Evolutionary conservation across 148 eudicot species (phyloP).

Genomic region (Rhododendron ovatum): DNA sequence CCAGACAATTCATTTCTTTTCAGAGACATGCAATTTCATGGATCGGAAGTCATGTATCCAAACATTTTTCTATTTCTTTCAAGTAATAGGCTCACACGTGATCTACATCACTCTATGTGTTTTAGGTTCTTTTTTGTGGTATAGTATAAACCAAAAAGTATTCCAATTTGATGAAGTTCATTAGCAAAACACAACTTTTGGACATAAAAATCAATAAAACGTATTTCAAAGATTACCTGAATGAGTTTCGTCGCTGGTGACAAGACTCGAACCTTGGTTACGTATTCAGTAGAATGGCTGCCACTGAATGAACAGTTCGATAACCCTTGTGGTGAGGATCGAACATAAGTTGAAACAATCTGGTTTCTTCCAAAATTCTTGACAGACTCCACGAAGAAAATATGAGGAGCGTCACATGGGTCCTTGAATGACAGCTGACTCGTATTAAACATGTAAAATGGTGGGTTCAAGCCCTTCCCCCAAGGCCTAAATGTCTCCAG

Average conservation of each 20-base stretch:
- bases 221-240: slow-evolving; percentile 8
- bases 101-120: no score
- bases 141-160: no score
- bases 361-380: background rate
- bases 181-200: background rate
- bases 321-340: slow-evolving; percentile 6
- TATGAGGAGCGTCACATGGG: slow-evolving; percentile 23
- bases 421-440: background rate
- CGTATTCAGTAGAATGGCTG: slow-evolving; percentile 16
- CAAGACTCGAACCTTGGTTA: slow-evolving; percentile 13
- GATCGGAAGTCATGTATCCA: no score
- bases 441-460: slow-evolving; percentile 19
- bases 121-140: no score
- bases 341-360: background rate
- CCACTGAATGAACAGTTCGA: slow-evolving; percentile 1
- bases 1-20: no score
- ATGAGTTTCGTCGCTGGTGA: slow-evolving; percentile 15
- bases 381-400: slow-evolving; percentile 14
- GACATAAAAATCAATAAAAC: background rate
- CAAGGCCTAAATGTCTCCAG: slow-evolving; percentile 21
- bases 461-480: background rate
- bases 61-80: no score
- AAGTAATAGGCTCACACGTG: no score
- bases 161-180: background rate
- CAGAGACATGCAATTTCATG: no score